These are phyloP conservation scores for Tuber calosporum DNA, from an alignment of 495 filamentous ascomycete genomes.

Conservation along the genomic window DNA sequence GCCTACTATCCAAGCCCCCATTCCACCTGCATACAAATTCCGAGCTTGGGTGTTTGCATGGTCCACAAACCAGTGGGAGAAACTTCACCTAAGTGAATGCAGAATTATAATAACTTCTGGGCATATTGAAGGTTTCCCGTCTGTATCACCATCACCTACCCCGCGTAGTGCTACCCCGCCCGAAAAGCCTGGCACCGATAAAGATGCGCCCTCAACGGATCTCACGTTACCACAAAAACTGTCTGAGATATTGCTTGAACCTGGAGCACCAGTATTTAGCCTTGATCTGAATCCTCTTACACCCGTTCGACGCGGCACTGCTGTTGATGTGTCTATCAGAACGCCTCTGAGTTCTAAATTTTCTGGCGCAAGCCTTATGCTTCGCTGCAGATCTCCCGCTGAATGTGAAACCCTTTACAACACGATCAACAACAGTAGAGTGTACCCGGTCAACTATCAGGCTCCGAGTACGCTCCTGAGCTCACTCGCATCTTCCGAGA, in stretches of 20 bases:
- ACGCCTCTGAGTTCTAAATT: constrained; percentile 67
- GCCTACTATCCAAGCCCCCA: constrained; percentile 12
- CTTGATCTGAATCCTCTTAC: constrained; percentile 84
- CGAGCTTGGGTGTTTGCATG: constrained; percentile 77
- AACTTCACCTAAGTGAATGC: constrained; percentile 65
- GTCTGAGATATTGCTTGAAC: constrained; percentile 19
- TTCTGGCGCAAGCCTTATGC: constrained; percentile 71
- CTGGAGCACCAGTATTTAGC: constrained; percentile 47
- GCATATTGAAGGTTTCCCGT: constrained; percentile 59
- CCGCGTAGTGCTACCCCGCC: constrained; percentile 11
- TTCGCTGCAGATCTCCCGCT: constrained; percentile 67
- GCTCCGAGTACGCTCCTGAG: constrained; percentile 26
- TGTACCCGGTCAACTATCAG: constrained; percentile 36
- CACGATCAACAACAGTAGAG: constrained; percentile 60
- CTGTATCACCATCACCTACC: constrained; percentile 16
- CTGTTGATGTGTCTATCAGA: constrained; percentile 85
- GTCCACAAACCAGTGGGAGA: constrained; percentile 75
- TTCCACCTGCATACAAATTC: constrained; percentile 50
- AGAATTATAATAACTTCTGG: constrained; percentile 75
- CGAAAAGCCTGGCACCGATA: constrained; percentile 7
- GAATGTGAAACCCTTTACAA: constrained; percentile 77
- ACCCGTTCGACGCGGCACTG: constrained; percentile 77
- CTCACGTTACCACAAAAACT: constrained; percentile 8
- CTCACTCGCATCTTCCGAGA: constrained; percentile 33
- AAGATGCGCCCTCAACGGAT: constrained; percentile 6